Base-by-base conservation (phyloP, 2,329 filamentous ascomycete species). In the Periconia sp. region DNA sequence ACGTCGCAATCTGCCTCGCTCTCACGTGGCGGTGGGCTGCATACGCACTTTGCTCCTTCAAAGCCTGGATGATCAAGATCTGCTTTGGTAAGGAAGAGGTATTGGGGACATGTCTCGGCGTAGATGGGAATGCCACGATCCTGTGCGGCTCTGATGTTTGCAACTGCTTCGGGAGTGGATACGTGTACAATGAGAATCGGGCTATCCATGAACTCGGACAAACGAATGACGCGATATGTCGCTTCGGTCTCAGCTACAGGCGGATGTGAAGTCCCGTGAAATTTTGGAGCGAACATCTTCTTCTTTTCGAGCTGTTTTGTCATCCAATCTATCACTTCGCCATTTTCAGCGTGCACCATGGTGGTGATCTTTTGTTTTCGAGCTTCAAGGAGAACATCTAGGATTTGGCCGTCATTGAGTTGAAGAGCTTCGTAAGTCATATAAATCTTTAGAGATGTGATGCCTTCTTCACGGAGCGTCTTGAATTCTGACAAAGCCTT, bases 21-120 rank as follows among this genome's bases (percentile, higher is more conserved):
- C 34, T 75, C 71, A 9, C 78, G 68, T 1, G 78, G 77, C 9
- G 78, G 79, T 5, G 78, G 79, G n/a, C 71, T 72, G 58, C 78
- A 82, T 3, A 81, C 74, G 50, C 73, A 79, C 57, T 81, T 81
- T 3, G 78, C 78, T 5, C 78, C 79, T 49, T 81, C 78, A 50
- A 81, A 81, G 4, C 75, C 76, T 0, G 74, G 74, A 22, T 70
- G 68, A 40, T 77, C 76, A 3, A 81, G 70, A 55, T 79, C 74
- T 16, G 74, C 70, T 15, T 76, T 71, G 2, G 77, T 80, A 4
- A 82, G 70, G 47, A 79, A 78, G 3, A 82, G 71, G 47, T 82
- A 81, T 47, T 82, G 78, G 1, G 79, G 79, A 50, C 78, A 82
- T 0, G 78, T 82, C 57, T 82, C 78, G 2, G 78, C 78, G 48